phyloP scores from a whole-genome alignment of 169 alveolate genomes.

The Babesia bigemina region DNA sequence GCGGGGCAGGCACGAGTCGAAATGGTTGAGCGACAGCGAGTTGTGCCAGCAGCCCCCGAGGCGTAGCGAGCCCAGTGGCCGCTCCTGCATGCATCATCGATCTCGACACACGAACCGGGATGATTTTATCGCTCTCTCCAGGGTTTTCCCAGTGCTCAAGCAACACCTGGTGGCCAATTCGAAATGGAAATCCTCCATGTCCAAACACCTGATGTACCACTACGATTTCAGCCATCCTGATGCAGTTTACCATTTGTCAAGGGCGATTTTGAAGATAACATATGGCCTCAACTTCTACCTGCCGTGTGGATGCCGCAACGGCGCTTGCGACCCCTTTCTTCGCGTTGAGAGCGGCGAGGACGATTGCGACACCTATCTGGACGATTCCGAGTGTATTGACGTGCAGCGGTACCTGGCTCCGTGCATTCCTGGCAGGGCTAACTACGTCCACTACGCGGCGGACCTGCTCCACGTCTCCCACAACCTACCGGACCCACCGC shows the following conservation, averaged over 20 bases:
- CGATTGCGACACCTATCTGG: conserved; percentile 2
- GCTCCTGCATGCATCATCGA: conserved; percentile 37
- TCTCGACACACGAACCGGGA: conserved; percentile 33
- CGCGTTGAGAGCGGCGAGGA: conserved; percentile 12
- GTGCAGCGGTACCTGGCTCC: conserved; percentile 67
- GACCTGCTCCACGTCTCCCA: conserved; percentile 43
- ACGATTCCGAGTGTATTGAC: background rate
- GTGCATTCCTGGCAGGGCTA: conserved; percentile 75
- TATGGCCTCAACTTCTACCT: conserved; percentile 55
- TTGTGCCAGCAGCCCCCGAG: conserved; percentile 4
- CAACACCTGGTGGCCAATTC: conserved; percentile 58
- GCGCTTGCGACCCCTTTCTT: conserved; percentile 29
- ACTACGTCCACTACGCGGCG: conserved; percentile 68
- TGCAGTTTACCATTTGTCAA: conserved; percentile 65
- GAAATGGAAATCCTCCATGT: conserved; percentile 59
- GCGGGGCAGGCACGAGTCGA: conserved; percentile 8
- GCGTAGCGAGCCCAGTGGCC: conserved; percentile 1
- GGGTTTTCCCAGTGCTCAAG: conserved; percentile 54
- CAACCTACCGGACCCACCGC: conserved; percentile 13
- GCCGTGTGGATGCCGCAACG: conserved; percentile 62
- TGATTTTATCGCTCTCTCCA: conserved; percentile 44
- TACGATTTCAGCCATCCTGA: conserved; percentile 63
- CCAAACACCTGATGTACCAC: conserved; percentile 52
- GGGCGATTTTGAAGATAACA: conserved; percentile 42
- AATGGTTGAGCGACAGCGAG: background rate